Evolutionary conservation across 2,329 filamentous ascomycete species (phyloP).

Genomic region (Penicillium freii): DNA sequence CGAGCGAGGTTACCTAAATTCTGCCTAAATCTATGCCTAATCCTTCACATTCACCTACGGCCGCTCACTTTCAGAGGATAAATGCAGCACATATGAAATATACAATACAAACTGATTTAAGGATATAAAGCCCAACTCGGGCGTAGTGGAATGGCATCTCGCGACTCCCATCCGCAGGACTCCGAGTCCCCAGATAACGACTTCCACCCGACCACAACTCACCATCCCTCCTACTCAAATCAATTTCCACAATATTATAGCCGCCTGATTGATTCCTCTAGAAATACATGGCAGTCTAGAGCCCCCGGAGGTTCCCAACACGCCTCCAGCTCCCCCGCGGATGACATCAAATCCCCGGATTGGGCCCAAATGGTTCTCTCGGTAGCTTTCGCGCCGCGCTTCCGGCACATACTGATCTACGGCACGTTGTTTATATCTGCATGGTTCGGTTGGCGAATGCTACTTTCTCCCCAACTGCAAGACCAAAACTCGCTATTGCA

Average conservation of each 20-base stretch:
- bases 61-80: not conserved
- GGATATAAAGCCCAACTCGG: not conserved
- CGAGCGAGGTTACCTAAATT: not conserved
- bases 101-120: not conserved
- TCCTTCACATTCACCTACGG: not conserved
- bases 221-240: conserved; percentile 10
- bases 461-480: conserved; percentile 32
- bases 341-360: conserved; percentile 19
- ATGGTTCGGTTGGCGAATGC: conserved; percentile 35
- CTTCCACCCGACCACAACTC: conserved; percentile 12
- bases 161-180: conserved; percentile 1
- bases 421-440: conserved; percentile 32
- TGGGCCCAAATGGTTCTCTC: conserved; percentile 23
- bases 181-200: conserved; percentile 30
- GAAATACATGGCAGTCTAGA: conserved; percentile 40
- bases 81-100: not conserved
- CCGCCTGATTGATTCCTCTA: conserved; percentile 40
- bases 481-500: conserved; percentile 32
- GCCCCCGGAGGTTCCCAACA: conserved; percentile 21
- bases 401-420: conserved; percentile 41
- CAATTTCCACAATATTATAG: conserved; percentile 20
- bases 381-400: conserved; percentile 37
- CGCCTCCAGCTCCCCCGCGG: conserved; percentile 16
- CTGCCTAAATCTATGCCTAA: not conserved
- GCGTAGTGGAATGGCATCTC: not conserved